Percentiles rank a stretch among this genome's conserved stretches.
Conservation (phyloP, 768 basidiomycete genomes). For the Mycena maculata region DNA sequence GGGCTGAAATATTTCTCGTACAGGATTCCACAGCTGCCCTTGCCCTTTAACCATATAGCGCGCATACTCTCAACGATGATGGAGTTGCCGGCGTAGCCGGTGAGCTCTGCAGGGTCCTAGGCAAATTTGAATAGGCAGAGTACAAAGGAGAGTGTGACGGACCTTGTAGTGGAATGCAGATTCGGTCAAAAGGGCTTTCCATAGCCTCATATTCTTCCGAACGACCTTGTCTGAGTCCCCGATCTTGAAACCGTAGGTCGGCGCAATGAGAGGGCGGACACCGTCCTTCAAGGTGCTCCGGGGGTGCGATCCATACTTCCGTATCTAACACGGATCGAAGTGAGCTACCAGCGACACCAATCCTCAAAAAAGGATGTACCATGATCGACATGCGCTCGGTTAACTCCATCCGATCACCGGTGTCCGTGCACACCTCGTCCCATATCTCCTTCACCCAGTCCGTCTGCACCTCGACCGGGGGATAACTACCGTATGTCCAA, state of each 20-base stretch:
- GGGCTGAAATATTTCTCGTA: slow-evolving; percentile 29
- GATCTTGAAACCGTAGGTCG: slow-evolving; percentile 8
- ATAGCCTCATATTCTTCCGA: background rate
- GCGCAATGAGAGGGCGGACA: slow-evolving; percentile 7
- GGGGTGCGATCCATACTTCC: slow-evolving; percentile 10
- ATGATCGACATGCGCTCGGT: slow-evolving; percentile 22
- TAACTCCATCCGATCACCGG: background rate
- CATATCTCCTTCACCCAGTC: slow-evolving; percentile 19
- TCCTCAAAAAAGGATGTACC: background rate
- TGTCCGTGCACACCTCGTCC: slow-evolving; percentile 12
- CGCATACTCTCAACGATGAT: slow-evolving; percentile 30
- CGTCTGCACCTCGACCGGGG: background rate
- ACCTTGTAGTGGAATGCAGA: slow-evolving; percentile 18
- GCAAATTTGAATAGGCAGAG: background rate
- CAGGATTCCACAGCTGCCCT: slow-evolving; percentile 22
- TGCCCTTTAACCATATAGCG: slow-evolving; percentile 29
- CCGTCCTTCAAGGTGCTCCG: slow-evolving; percentile 11
- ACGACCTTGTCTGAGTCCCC: background rate
- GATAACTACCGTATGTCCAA: background rate
- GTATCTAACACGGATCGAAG: background rate
- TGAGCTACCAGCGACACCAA: too few species aligned
- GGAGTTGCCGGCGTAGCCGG: slow-evolving; percentile 17
- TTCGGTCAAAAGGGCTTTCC: background rate
- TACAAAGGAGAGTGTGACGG: background rate
- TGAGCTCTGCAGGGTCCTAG: slow-evolving; percentile 8